Conservation (phyloP, 2,329 filamentous ascomycete species). For the Ilyonectria robusta region DNA sequence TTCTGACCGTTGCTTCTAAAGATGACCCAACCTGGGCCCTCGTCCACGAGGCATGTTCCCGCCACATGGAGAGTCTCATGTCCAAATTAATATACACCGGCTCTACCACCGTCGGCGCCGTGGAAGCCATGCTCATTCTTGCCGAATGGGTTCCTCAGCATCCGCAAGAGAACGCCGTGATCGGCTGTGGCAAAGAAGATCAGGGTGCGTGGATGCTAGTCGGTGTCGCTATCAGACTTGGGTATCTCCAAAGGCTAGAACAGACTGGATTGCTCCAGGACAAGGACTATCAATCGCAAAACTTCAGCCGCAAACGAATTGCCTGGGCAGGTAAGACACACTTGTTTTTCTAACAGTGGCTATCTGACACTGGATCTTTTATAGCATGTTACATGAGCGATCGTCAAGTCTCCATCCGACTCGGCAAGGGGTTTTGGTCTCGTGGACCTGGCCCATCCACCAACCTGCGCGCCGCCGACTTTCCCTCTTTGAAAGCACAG, state of each 20-base stretch:
- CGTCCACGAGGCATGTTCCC: constrained; percentile 76
- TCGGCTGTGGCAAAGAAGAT: constrained; percentile 81
- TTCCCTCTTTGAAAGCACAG: constrained; percentile 74
- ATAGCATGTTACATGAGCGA: constrained; percentile 75
- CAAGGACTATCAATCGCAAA: constrained; percentile 69
- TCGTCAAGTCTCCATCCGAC: constrained; percentile 77
- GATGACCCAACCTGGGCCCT: constrained; percentile 75
- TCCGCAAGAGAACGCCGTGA: constrained; percentile 71
- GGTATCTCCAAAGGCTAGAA: constrained; percentile 79
- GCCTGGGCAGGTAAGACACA: constrained; percentile 71
- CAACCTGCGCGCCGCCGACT: constrained; percentile 75
- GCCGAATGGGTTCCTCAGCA: constrained; percentile 82
- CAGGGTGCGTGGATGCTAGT: constrained; percentile 85
- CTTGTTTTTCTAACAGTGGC: no score
- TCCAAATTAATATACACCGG: constrained; percentile 77
- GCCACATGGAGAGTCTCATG: constrained; percentile 79
- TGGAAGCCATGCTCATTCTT: constrained; percentile 78
- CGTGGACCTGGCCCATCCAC: constrained; percentile 78
- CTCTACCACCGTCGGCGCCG: constrained; percentile 77
- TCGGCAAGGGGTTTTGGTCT: constrained; percentile 82
- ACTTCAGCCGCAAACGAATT: constrained; percentile 74
- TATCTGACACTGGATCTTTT: background rate
- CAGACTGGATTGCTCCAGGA: constrained; percentile 76
- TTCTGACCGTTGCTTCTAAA: constrained; percentile 79
- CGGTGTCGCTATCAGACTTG: constrained; percentile 77